These are phyloP conservation scores for Pestalotiopsis sp. DNA, from an alignment of 2,329 filamentous ascomycete species.

Conservation along the genomic window DNA sequence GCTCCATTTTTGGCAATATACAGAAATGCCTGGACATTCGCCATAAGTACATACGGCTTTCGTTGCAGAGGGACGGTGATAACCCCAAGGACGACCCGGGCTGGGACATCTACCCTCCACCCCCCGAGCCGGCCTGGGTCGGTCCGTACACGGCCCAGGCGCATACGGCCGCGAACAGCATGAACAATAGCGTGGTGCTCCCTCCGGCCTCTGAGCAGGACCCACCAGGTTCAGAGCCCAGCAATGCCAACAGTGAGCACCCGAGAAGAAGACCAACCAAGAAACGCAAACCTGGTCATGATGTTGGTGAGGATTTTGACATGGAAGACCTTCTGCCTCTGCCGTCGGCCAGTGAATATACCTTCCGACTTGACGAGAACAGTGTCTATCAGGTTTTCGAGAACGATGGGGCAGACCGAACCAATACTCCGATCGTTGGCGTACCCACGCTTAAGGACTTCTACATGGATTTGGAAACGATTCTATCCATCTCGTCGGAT, in stretches of 20 bases:
- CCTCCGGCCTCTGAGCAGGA: conserved; percentile 30
- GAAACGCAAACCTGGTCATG: conserved; percentile 80
- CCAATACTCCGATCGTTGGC: conserved; percentile 71
- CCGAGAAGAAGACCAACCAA: conserved; percentile 52
- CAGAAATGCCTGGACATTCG: conserved; percentile 86
- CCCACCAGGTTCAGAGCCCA: conserved; percentile 24
- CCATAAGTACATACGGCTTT: conserved; percentile 85
- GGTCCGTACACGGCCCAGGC: conserved; percentile 46
- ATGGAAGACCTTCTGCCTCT: conserved; percentile 77
- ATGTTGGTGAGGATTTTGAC: conserved; percentile 92
- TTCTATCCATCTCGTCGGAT: conserved; percentile 89
- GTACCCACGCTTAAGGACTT: conserved; percentile 95
- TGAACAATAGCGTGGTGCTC: conserved; percentile 47
- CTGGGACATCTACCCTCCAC: conserved; percentile 90
- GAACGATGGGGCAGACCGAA: conserved; percentile 61
- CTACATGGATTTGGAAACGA: conserved; percentile 89
- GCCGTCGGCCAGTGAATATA: conserved; percentile 70
- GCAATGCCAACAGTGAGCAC: conserved; percentile 35
- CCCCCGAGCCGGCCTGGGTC: conserved; percentile 89
- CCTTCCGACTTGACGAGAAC: conserved; percentile 77
- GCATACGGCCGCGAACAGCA: conserved; percentile 37
- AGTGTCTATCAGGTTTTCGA: conserved; percentile 95
- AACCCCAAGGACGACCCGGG: conserved; percentile 84
- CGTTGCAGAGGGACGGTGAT: conserved; percentile 78
- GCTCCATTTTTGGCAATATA: conserved; percentile 86